These are phyloP conservation scores for Zygosaccharomyces pseudobailii DNA, from an alignment of 1,139 yeast genomes.

Conservation along the genomic window DNA sequence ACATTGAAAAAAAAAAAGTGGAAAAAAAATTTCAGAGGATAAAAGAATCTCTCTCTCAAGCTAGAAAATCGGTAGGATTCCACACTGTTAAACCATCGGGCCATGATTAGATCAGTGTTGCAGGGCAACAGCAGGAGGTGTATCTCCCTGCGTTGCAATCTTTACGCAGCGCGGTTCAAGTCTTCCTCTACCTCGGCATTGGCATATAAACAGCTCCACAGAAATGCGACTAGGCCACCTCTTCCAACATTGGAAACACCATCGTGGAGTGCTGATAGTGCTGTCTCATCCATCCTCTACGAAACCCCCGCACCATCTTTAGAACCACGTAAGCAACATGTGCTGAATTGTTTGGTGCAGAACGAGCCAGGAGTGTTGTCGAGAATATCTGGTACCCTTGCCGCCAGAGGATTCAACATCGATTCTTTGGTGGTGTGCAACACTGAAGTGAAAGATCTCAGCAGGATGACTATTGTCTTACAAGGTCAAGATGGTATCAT, in stretches of 20 bases:
- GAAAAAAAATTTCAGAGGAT: background rate
- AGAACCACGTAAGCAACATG: constrained; percentile 72
- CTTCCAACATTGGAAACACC: constrained; percentile 95
- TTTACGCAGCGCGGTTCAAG: constrained; percentile 8
- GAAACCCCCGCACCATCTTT: constrained; percentile 81
- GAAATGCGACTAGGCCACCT: constrained; percentile 82
- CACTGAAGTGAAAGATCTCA: constrained; percentile 91
- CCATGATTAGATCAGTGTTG: constrained; percentile 12
- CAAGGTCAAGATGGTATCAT: constrained; percentile 94
- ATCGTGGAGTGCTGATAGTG: constrained; percentile 91
- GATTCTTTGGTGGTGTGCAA: constrained; percentile 95
- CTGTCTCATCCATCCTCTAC: constrained; percentile 89
- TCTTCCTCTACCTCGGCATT: constrained; percentile 84
- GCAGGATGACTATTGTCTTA: constrained; percentile 94
- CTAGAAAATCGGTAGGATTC: background rate
- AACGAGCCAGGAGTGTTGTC: constrained; percentile 98
- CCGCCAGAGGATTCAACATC: constrained; percentile 97
- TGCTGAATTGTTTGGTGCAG: constrained; percentile 92
- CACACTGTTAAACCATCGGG: background rate
- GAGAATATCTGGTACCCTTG: constrained; percentile 88
- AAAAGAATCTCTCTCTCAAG: background rate
- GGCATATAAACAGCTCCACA: constrained; percentile 88
- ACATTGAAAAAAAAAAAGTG: background rate
- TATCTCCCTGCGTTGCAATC: constrained; percentile 1
- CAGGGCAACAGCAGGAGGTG: constrained; percentile 10